phyloP scores from a whole-genome alignment of 495 filamentous ascomycete genomes.

The Cairneyella variabilis region DNA sequence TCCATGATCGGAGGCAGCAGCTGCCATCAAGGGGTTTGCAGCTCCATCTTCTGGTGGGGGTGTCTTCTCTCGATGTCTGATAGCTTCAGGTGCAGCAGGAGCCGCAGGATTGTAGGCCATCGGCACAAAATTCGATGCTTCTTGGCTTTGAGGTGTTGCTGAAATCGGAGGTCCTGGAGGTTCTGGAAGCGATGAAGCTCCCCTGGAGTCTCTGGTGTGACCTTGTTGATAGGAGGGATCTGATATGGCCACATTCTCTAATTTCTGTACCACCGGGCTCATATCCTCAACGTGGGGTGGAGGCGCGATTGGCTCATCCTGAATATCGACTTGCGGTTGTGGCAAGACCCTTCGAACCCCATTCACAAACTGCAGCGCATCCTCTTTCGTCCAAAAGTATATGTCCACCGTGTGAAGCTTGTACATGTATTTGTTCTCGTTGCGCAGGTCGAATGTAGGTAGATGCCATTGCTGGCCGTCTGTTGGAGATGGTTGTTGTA shows the following conservation, averaged over 20 bases:
- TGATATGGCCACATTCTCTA: conserved; percentile 76
- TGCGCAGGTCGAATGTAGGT: conserved; percentile 62
- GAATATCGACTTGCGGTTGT: conserved; percentile 54
- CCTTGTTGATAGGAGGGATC: conserved; percentile 56
- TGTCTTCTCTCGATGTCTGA: conserved; percentile 84
- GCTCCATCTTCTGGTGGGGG: conserved; percentile 70
- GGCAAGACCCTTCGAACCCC: conserved; percentile 57
- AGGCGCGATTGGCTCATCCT: conserved; percentile 49
- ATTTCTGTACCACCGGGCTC: conserved; percentile 77
- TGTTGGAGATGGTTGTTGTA: conserved; percentile 22
- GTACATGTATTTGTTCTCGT: conserved; percentile 67
- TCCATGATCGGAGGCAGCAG: conserved; percentile 61
- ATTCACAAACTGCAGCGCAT: conserved; percentile 71
- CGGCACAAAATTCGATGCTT: conserved; percentile 54
- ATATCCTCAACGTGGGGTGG: conserved; percentile 49
- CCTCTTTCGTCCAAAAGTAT: conserved; percentile 82
- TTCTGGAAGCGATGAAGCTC: conserved; percentile 25
- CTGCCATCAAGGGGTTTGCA: conserved; percentile 68
- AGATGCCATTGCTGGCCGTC: conserved; percentile 70
- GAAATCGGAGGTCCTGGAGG: conserved; percentile 26
- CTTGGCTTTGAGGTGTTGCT: conserved; percentile 33
- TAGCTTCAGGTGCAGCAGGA: conserved; percentile 77
- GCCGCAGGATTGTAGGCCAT: conserved; percentile 89
- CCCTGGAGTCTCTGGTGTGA: conserved; percentile 43
- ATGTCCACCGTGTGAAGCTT: conserved; percentile 80